Conservation (phyloP, 306 rosid species). For the Psophocarpus tetragonolobus region DNA sequence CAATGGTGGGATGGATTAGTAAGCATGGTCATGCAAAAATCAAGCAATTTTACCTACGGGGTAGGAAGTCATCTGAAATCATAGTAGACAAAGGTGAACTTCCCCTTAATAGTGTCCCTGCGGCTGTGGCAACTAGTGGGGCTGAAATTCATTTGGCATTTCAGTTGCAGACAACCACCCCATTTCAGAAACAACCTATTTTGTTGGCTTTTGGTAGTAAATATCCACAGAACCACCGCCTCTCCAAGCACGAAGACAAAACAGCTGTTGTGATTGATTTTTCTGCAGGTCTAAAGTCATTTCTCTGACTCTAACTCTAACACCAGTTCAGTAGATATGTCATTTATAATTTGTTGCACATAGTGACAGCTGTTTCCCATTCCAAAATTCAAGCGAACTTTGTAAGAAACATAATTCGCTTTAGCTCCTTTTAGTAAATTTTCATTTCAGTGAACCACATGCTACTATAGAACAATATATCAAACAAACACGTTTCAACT, state of each 20-base stretch:
- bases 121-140: constrained; percentile 13
- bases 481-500: not conserved
- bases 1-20: constrained; percentile 19
- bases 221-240: constrained; percentile 18
- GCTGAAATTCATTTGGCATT: constrained; percentile 17
- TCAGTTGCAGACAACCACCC: constrained; percentile 14
- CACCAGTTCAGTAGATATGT: not conserved
- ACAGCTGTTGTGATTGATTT: not conserved
- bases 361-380: not conserved
- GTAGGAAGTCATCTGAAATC: not conserved
- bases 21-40: constrained; percentile 18
- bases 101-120: not conserved
- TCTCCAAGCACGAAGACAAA: constrained; percentile 5
- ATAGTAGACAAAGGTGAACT: constrained; percentile 24
- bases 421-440: not conserved
- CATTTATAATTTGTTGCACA: not conserved
- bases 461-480: not conserved
- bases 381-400: not conserved
- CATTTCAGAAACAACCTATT: constrained; percentile 8
- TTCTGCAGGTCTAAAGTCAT: not conserved
- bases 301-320: not conserved
- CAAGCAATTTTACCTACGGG: constrained; percentile 13
- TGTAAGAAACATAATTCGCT: not conserved
- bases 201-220: constrained; percentile 16
- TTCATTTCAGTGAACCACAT: not conserved